Evolutionary conservation across 2,329 filamentous ascomycete species (phyloP).

Genomic region (Phaeosphaeria sp.): DNA sequence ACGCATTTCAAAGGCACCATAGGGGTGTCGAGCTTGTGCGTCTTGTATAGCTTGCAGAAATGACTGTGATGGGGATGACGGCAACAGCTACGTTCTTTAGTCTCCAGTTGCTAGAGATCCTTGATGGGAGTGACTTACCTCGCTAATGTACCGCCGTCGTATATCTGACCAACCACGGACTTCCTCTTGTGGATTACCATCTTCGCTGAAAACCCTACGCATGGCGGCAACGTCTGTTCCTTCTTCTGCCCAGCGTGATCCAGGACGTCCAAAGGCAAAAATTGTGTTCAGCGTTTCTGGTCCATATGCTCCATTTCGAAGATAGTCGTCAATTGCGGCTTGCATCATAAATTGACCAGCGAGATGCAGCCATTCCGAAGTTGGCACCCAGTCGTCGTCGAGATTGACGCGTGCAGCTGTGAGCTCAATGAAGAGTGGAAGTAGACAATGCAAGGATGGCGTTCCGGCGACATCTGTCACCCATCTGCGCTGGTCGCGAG

Average conservation of each 20-base stretch:
- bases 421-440: slow-evolving; percentile 61
- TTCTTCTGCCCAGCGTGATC: slow-evolving; percentile 27
- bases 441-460: slow-evolving; percentile 48
- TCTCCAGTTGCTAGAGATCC: background rate
- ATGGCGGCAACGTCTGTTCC: slow-evolving; percentile 38
- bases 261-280: slow-evolving; percentile 55
- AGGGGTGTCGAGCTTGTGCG: slow-evolving; percentile 41
- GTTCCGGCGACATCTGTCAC: slow-evolving; percentile 48
- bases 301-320: slow-evolving; percentile 47
- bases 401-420: slow-evolving; percentile 48
- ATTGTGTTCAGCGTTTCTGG: slow-evolving; percentile 50
- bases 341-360: slow-evolving; percentile 59
- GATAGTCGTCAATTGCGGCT: slow-evolving; percentile 57
- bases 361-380: slow-evolving; percentile 54
- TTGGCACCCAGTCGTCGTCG: slow-evolving; percentile 43
- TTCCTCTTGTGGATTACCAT: slow-evolving; percentile 35
- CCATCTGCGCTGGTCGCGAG: slow-evolving; percentile 29
- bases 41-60: slow-evolving; percentile 31
- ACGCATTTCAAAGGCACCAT: slow-evolving; percentile 48
- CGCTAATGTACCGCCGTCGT: slow-evolving; percentile 42
- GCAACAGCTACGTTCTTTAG: slow-evolving; percentile 24
- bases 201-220: slow-evolving; percentile 45
- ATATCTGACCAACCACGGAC: slow-evolving; percentile 47
- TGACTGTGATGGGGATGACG: slow-evolving; percentile 23
- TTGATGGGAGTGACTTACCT: slow-evolving; percentile 18